Conservation (phyloP, 148 eudicot genomes). For the Rhododendron ovatum region DNA sequence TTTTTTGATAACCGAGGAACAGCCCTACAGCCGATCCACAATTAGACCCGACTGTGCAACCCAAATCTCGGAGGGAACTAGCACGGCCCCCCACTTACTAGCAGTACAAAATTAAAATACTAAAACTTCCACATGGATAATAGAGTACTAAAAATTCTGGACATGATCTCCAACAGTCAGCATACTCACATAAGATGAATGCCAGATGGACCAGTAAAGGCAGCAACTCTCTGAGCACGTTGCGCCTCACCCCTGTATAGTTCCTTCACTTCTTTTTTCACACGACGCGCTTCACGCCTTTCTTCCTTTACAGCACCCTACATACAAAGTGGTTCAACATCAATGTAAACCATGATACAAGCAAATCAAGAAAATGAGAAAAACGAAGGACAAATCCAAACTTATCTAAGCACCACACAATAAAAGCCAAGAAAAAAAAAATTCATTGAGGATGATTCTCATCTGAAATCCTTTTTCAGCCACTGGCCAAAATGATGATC, state of each 20-base stretch:
- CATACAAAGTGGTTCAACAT: conserved; percentile 11
- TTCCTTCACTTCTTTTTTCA: conserved; percentile 77
- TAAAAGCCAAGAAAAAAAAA: background rate
- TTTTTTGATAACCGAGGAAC: too few relatives aligned
- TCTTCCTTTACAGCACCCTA: conserved; percentile 89
- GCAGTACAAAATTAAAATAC: background rate
- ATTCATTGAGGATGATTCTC: background rate
- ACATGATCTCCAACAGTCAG: background rate
- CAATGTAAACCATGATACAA: background rate
- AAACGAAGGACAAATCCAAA: background rate
- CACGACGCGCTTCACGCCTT: conserved; percentile 73
- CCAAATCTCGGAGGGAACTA: too few relatives aligned
- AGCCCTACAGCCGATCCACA: too few relatives aligned
- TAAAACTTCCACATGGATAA: background rate
- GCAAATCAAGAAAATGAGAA: background rate
- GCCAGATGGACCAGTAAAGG: conserved; percentile 83
- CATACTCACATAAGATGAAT: conserved; percentile 65
- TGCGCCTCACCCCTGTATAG: conserved; percentile 64
- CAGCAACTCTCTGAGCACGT: conserved; percentile 90
- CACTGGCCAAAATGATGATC: background rate
- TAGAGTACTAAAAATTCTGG: background rate
- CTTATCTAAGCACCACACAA: background rate
- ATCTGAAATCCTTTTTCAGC: background rate
- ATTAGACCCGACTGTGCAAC: too few relatives aligned
- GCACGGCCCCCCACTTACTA: too few relatives aligned